Evolutionary conservation across 2,329 filamentous ascomycete genomes (phyloP).

Genomic region (Conoideocrella luteorostrata): DNA sequence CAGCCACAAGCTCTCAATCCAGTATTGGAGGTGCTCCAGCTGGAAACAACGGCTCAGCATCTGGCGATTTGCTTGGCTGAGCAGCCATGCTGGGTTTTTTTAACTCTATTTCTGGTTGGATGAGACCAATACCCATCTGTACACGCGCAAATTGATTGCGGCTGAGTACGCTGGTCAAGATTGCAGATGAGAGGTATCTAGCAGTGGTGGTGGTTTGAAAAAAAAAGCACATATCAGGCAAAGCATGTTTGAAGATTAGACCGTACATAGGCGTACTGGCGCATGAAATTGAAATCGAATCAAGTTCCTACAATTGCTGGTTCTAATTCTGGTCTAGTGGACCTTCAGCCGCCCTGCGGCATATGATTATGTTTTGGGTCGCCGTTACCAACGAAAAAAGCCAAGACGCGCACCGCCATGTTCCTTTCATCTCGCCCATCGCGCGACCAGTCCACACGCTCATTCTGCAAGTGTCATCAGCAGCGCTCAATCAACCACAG

Average conservation of each 20-base stretch:
- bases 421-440: constrained; percentile 7
- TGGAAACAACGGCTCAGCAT: constrained; percentile 28
- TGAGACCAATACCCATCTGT: too few species aligned
- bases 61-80: constrained; percentile 45
- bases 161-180: too few species aligned
- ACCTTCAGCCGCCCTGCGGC: too few species aligned
- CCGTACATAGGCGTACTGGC: constrained; percentile 36
- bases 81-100: not conserved
- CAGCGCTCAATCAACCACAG: not conserved
- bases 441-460: too few species aligned
- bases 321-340: not conserved
- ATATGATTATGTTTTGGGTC: too few species aligned
- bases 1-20: constrained; percentile 38
- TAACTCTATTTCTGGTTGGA: not conserved
- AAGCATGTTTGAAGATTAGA: constrained; percentile 25
- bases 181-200: too few species aligned
- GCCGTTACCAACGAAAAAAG: not conserved
- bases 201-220: not conserved
- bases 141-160: too few species aligned
- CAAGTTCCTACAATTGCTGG: constrained; percentile 10
- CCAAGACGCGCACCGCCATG: not conserved
- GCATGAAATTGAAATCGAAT: constrained; percentile 28
- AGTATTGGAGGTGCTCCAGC: constrained; percentile 20
- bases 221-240: constrained; percentile 3
- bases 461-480: not conserved